A percentile compares a stretch with the other conserved stretches of the same genome.
These are phyloP conservation scores for Selaginella moellendorffii DNA, from an alignment of 75 land plant genomes.

Conservation along the genomic window DNA sequence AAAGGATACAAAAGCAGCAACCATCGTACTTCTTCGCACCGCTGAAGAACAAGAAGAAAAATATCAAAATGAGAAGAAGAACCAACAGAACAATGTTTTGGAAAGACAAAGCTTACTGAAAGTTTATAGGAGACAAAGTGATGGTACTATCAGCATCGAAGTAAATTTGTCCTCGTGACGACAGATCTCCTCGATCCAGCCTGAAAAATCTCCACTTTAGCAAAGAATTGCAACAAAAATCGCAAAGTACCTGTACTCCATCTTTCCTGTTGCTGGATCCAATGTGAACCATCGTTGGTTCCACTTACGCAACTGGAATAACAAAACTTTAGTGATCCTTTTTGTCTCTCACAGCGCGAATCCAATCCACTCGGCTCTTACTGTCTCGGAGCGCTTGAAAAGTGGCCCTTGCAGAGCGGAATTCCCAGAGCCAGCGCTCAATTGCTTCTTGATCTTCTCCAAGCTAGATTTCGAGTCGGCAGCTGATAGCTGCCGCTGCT, in stretches of 20 bases:
- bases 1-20: constrained; percentile 84
- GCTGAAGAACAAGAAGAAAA: constrained; percentile 31
- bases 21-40: constrained; percentile 94
- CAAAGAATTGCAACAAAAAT: neutral
- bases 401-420: constrained; percentile 71
- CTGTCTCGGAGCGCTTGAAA: constrained; percentile 96
- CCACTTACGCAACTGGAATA: constrained; percentile 81
- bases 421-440: constrained; percentile 55
- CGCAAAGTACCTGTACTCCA: constrained; percentile 85
- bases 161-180: constrained; percentile 53
- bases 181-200: constrained; percentile 61
- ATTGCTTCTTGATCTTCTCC: constrained; percentile 89
- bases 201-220: constrained; percentile 19
- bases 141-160: constrained; percentile 88
- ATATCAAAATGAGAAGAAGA: neutral
- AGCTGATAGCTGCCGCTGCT: too few species aligned
- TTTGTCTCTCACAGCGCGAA: neutral
- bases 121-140: constrained; percentile 74
- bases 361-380: constrained; percentile 12
- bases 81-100: too few species aligned
- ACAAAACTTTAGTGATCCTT: neutral
- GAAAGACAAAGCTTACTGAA: constrained; percentile 53
- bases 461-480: constrained; percentile 50
- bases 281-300: constrained; percentile 90
- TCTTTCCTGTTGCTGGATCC: constrained; percentile 88